phyloP scores from a whole-genome alignment of 257 asterid species.

The Plectranthus barbatus region DNA sequence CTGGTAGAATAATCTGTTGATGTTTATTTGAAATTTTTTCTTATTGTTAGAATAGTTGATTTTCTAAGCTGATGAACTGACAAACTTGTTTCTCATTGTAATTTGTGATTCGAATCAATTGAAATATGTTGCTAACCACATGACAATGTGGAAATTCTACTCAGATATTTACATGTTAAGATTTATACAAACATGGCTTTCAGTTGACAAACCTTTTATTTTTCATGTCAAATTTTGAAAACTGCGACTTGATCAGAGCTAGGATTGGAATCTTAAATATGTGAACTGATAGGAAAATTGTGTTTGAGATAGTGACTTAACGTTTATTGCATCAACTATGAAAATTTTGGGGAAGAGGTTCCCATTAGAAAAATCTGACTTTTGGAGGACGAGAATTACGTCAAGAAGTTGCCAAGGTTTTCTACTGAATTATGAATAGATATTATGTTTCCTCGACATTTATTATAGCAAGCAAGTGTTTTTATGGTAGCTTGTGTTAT shows the following conservation, averaged over 20 bases:
- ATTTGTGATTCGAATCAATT: neutral
- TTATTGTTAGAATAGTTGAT: neutral
- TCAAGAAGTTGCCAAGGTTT: neutral
- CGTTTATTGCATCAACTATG: neutral
- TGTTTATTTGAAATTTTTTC: slow-evolving; percentile 2
- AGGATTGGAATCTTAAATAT: neutral
- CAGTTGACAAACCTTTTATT: neutral
- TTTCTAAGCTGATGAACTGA: neutral
- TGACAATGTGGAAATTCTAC: neutral
- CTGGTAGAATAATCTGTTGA: neutral
- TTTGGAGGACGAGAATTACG: neutral
- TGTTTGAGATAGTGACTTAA: slow-evolving; percentile 2
- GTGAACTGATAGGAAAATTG: neutral
- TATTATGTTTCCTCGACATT: neutral
- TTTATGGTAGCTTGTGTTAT: neutral
- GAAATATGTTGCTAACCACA: neutral
- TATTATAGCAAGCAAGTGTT: neutral
- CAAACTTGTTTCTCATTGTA: neutral
- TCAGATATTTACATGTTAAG: neutral
- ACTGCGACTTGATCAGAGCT: neutral
- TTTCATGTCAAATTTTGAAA: neutral
- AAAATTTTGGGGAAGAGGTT: neutral
- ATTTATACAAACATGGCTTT: neutral
- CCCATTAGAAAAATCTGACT: neutral
- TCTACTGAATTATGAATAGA: neutral